Conservation (phyloP, 2,329 filamentous ascomycete genomes). For the Aureobasidium namibiae region DNA sequence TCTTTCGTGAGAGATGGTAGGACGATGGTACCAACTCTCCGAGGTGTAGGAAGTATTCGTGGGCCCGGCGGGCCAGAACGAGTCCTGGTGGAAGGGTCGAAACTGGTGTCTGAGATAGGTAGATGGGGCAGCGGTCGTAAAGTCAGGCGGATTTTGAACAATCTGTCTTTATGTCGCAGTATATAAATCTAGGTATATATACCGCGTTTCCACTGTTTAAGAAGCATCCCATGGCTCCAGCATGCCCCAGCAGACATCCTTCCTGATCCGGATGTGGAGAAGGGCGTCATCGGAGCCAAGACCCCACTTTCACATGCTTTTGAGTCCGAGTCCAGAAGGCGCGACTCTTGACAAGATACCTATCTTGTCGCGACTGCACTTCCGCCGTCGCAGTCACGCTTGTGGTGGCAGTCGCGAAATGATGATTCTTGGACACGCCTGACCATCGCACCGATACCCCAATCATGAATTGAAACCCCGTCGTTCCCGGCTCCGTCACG, state of each 20-base stretch:
- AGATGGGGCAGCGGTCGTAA: slow-evolving; percentile 13
- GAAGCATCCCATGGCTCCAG: neutral
- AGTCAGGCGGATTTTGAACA: slow-evolving; percentile 14
- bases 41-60: slow-evolving; percentile 16
- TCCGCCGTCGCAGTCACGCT: neutral
- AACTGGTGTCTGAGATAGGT: slow-evolving; percentile 14
- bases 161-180: slow-evolving; percentile 1
- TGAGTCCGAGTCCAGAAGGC: neutral
- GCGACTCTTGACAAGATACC: neutral
- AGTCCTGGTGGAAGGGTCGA: slow-evolving; percentile 16
- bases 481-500: neutral
- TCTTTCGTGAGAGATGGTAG: slow-evolving; percentile 16
- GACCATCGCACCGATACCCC: no score
- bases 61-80: slow-evolving; percentile 1
- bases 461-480: neutral
- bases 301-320: neutral
- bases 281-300: neutral
- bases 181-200: neutral
- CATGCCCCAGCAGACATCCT: neutral
- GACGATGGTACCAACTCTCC: slow-evolving; percentile 16
- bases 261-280: neutral
- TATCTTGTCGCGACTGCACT: neutral
- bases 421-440: neutral
- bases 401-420: neutral
- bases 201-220: neutral